phyloP scores from a whole-genome alignment of 78 protist species.

The Pirum gemmata region DNA sequence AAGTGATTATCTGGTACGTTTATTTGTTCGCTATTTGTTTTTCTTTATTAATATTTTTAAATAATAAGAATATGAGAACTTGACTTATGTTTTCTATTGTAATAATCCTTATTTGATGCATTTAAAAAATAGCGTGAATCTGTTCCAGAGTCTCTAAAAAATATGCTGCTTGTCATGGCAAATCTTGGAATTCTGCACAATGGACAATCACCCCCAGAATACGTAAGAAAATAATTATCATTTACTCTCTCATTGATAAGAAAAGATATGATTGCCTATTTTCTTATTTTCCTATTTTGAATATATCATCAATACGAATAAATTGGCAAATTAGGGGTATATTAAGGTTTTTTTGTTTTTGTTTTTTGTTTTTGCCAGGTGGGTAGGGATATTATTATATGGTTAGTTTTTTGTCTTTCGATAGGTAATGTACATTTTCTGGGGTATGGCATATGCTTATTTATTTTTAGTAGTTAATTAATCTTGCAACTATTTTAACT shows the following conservation, averaged over 20 bases:
- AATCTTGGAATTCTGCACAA: constrained; percentile 26
- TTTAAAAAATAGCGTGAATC: constrained; percentile 57
- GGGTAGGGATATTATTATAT: not conserved
- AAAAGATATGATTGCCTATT: not conserved
- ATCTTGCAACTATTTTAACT: not conserved
- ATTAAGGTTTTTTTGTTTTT: not conserved
- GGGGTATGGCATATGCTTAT: not conserved
- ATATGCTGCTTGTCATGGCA: constrained; percentile 60
- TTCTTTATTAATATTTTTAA: too few relatives aligned
- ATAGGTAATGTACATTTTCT: not conserved
- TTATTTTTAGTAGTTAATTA: not conserved
- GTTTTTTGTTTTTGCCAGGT: not conserved
- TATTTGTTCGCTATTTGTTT: too few relatives aligned
- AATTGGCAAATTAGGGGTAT: too few relatives aligned
- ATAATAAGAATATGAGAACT: too few relatives aligned
- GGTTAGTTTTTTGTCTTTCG: not conserved
- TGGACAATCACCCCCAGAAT: not conserved
- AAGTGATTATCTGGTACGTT: constrained; percentile 42
- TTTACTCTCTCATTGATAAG: not conserved
- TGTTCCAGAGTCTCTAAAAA: constrained; percentile 59
- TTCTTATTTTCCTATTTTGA: not conserved
- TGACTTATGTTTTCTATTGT: too few relatives aligned
- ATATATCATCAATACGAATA: too few relatives aligned
- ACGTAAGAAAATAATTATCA: not conserved
- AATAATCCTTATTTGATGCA: too few relatives aligned